These are phyloP conservation scores for Fusarium veterinarium DNA, from an alignment of 2,329 filamentous ascomycete genomes.

Conservation along the genomic window DNA sequence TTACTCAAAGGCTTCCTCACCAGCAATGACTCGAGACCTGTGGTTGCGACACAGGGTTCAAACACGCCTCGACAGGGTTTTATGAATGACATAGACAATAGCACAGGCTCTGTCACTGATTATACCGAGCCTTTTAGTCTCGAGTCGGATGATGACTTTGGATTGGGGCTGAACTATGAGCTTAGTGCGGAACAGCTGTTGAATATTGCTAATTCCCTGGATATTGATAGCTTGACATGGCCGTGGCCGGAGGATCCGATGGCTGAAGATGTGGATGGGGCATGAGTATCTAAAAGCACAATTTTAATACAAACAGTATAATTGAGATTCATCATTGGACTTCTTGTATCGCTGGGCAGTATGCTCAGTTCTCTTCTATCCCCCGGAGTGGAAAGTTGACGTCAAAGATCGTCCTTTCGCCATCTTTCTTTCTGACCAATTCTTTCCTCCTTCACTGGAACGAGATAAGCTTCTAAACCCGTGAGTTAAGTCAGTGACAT, in stretches of 20 bases:
- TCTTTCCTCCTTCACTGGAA: background rate
- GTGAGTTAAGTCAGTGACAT: background rate
- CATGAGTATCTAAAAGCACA: background rate
- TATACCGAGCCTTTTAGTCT: slow-evolving; percentile 8
- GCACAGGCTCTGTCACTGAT: background rate
- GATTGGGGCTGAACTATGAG: slow-evolving; percentile 27
- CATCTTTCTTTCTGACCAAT: background rate
- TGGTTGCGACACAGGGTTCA: background rate
- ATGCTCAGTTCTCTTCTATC: background rate
- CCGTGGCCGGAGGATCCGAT: slow-evolving; percentile 25
- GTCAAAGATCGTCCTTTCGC: background rate
- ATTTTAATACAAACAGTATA: background rate
- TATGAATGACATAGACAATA: background rate
- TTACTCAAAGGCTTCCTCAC: slow-evolving; percentile 10
- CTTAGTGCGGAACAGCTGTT: slow-evolving; percentile 37
- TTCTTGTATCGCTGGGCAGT: no score
- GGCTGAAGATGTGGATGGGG: background rate
- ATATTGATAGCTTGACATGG: slow-evolving; percentile 38
- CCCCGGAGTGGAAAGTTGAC: fast-evolving
- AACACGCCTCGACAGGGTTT: slow-evolving; percentile 1
- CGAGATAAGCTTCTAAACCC: fast-evolving
- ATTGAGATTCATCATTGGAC: no score
- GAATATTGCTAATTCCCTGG: slow-evolving; percentile 33
- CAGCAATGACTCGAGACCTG: background rate
- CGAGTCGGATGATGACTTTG: slow-evolving; percentile 13